phyloP scores from a whole-genome alignment of 306 rosid species.

The Potentilla sterilis region DNA sequence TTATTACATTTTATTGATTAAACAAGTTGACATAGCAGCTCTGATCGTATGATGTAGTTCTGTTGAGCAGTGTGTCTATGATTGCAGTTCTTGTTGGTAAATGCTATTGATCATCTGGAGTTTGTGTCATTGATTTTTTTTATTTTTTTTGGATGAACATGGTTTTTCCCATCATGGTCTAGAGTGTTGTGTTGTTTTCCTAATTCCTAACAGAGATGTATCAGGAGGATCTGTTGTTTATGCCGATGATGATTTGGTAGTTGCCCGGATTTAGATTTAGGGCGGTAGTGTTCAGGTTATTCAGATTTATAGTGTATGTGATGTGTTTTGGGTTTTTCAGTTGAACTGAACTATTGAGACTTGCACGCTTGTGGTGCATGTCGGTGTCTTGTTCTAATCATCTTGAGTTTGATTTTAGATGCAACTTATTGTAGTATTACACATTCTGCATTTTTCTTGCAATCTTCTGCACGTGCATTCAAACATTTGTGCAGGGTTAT shows the following conservation, averaged over 20 bases:
- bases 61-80: not conserved
- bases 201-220: not conserved
- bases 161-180: not conserved
- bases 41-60: not conserved
- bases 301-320: not conserved
- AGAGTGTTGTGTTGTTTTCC: not conserved
- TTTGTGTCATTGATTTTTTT: not conserved
- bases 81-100: not conserved
- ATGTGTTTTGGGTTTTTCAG: not conserved
- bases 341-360: conserved; percentile 5
- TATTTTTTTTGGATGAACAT: not conserved
- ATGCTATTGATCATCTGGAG: not conserved
- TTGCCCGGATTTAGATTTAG: not conserved
- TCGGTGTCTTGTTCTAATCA: not conserved
- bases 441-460: not conserved
- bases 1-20: not conserved
- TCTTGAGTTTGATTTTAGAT: conserved; percentile 1
- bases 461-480: conserved; percentile 5
- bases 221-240: not conserved
- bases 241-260: not conserved
- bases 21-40: not conserved
- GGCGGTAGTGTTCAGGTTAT: not conserved
- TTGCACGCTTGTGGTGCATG: conserved; percentile 1
- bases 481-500: not conserved
- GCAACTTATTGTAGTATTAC: not conserved